Evolutionary conservation across 1,284 basidiomycete genomes (phyloP).

Genomic region (Tilletia setariae): DNA sequence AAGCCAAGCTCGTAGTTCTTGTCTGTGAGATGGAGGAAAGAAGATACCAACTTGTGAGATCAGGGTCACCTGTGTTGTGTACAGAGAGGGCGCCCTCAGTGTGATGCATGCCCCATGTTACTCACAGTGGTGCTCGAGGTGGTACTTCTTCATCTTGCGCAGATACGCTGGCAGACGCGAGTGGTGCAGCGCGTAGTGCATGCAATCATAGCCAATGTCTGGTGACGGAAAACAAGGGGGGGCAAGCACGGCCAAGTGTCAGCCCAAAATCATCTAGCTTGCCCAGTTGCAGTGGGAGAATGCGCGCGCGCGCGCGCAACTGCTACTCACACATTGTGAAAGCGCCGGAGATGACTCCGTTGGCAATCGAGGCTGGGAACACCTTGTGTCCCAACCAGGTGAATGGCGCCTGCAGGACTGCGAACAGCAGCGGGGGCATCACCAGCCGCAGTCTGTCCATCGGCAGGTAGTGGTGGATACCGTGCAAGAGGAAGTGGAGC

Average conservation of each 20-base stretch:
- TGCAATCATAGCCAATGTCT: conserved; percentile 57
- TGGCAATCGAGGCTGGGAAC: conserved; percentile 81
- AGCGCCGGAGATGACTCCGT: conserved; percentile 86
- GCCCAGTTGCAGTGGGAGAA: too few relatives aligned
- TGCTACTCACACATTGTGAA: conserved; percentile 68
- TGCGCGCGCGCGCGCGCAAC: not conserved
- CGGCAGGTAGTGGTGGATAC: conserved; percentile 94
- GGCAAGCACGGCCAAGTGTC: too few relatives aligned
- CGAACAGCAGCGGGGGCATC: conserved; percentile 91
- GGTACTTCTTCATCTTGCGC: conserved; percentile 91
- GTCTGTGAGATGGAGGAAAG: conserved; percentile 23
- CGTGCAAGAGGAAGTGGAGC: conserved; percentile 90
- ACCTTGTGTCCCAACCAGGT: conserved; percentile 77
- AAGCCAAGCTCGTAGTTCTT: conserved; percentile 91
- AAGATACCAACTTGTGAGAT: too few relatives aligned
- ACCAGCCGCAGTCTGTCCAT: conserved; percentile 83
- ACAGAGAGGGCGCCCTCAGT: too few relatives aligned
- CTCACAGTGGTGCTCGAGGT: conserved; percentile 98
- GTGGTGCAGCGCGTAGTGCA: conserved; percentile 55
- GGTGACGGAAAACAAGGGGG: not conserved
- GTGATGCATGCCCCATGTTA: not conserved
- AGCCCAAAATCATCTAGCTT: too few relatives aligned
- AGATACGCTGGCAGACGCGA: conserved; percentile 73
- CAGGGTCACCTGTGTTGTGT: too few relatives aligned
- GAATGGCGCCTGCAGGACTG: conserved; percentile 76